Evolutionary conservation across 1,284 basidiomycete species (phyloP).

Genomic region (Polyporus tsugae): DNA sequence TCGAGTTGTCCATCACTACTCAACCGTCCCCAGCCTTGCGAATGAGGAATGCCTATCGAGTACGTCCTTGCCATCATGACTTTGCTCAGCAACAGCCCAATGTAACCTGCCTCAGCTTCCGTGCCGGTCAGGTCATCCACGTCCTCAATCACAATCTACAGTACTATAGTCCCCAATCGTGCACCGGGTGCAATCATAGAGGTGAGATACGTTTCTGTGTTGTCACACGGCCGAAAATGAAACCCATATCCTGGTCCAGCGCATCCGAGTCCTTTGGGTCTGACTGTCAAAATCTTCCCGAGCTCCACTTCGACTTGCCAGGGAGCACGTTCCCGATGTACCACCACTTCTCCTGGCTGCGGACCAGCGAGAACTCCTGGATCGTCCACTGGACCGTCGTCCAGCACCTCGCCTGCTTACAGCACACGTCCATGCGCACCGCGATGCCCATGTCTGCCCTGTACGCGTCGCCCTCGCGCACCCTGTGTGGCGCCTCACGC

Average conservation of each 20-base stretch:
- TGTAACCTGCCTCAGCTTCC: constrained; percentile 88
- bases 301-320: background rate
- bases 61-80: constrained; percentile 91
- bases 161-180: too few species aligned
- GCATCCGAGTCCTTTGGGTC: too few species aligned
- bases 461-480: constrained; percentile 5
- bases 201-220: too few species aligned
- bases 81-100: constrained; percentile 77
- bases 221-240: too few species aligned
- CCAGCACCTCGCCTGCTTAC: background rate
- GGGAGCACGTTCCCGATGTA: background rate
- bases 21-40: background rate
- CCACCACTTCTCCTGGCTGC: constrained; percentile 9
- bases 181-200: too few species aligned
- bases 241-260: too few species aligned
- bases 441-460: background rate
- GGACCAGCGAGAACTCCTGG: background rate
- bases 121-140: constrained; percentile 89
- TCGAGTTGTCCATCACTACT: constrained; percentile 8
- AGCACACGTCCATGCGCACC: background rate
- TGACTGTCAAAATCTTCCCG: too few species aligned
- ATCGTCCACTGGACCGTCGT: constrained; percentile 1
- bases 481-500: background rate
- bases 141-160: constrained; percentile 90
- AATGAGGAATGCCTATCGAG: constrained; percentile 49